Conservation (phyloP, 23 red algal genomes). For the Gracilaria domingensis region DNA sequence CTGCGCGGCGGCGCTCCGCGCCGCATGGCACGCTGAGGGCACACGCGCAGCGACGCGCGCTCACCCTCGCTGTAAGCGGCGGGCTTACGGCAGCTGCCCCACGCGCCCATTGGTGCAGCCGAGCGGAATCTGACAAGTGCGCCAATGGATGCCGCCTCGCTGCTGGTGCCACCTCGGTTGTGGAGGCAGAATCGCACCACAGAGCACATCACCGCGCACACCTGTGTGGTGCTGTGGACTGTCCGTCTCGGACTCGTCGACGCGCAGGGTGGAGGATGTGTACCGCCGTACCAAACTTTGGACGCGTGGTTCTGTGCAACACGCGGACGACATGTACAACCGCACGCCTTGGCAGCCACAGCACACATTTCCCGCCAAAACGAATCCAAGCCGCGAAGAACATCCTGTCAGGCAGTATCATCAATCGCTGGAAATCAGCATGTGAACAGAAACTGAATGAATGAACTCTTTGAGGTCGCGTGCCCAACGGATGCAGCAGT, state of each 20-base stretch:
- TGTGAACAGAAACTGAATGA: too few species aligned
- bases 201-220: slow-evolving; percentile 33
- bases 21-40: background rate
- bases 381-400: too few species aligned
- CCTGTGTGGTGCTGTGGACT: background rate
- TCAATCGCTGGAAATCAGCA: too few species aligned
- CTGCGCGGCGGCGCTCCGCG: background rate
- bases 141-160: background rate
- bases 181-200: background rate
- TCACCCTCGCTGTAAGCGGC: background rate
- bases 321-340: too few species aligned
- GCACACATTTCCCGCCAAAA: background rate
- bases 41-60: background rate
- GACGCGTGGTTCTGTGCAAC: too few species aligned
- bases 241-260: too few species aligned
- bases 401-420: too few species aligned
- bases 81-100: background rate
- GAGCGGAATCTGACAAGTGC: background rate
- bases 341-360: background rate
- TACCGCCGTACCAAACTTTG: too few species aligned
- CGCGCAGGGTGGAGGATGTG: background rate
- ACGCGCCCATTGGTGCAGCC: background rate
- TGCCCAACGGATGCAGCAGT: too few species aligned
- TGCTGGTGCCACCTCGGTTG: background rate
- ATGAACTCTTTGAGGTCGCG: too few species aligned